Conservation (phyloP, 441 rosid species). For the Populus trichocarpa region DNA sequence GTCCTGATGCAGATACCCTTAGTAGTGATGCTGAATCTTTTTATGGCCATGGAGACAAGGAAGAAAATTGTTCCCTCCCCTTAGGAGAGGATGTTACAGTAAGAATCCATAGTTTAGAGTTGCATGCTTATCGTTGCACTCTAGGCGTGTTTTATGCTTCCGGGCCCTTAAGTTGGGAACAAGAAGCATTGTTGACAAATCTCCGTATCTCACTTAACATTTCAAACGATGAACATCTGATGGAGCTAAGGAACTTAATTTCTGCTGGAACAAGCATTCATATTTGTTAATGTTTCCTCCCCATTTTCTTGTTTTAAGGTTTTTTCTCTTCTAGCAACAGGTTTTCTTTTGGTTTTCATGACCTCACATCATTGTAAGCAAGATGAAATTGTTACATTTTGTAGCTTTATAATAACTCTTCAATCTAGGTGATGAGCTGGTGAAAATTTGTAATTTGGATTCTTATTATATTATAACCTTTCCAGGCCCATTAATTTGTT, state of each 20-base stretch:
- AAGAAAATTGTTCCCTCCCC: constrained; percentile 17
- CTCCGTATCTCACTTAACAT: constrained; percentile 61
- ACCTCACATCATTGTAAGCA: constrained; percentile 28
- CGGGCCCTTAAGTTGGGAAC: constrained; percentile 83
- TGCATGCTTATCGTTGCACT: constrained; percentile 55
- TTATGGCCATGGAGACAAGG: constrained; percentile 29
- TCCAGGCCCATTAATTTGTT: constrained; percentile 18
- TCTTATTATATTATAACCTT: constrained; percentile 27
- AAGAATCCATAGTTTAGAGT: constrained; percentile 57
- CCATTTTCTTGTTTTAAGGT: constrained; percentile 1
- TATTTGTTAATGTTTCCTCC: constrained; percentile 25
- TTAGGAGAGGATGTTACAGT: constrained; percentile 31
- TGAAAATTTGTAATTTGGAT: constrained; percentile 25
- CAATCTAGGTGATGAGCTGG: constrained; percentile 22
- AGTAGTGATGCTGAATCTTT: constrained; percentile 67
- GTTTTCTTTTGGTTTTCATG: constrained; percentile 16
- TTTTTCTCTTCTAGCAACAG: constrained; percentile 18
- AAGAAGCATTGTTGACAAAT: constrained; percentile 59
- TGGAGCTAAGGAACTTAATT: constrained; percentile 63
- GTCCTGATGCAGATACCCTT: constrained; percentile 33
- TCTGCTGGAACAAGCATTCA: constrained; percentile 24
- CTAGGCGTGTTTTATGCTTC: constrained; percentile 55
- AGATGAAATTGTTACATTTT: constrained; percentile 30
- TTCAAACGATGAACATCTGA: constrained; percentile 73
- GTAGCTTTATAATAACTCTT: constrained; percentile 27